Evolutionary conservation across 108 stramenopile species (phyloP).

Genomic region (Skeletonema grethae): DNA sequence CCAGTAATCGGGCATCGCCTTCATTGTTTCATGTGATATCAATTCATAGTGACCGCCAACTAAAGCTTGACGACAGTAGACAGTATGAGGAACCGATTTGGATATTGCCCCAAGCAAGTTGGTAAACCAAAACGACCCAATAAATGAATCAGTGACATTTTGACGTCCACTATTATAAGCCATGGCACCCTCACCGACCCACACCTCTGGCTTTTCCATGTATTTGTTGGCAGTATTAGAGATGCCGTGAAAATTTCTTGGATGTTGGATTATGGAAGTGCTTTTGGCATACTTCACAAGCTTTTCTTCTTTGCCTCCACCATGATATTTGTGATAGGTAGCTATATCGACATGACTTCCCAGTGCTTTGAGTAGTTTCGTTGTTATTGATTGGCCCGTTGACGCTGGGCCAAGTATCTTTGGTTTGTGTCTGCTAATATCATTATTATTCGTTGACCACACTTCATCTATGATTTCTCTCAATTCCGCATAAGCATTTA

Average conservation of each 20-base stretch:
- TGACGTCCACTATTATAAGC: constrained; percentile 35
- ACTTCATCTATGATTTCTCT: constrained; percentile 26
- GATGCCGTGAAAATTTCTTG: neutral
- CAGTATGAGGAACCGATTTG: constrained; percentile 32
- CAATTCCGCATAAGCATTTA: constrained; percentile 33
- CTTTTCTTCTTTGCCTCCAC: constrained; percentile 26
- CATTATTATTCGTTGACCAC: constrained; percentile 3
- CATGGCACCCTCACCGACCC: constrained; percentile 47
- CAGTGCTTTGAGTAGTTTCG: constrained; percentile 7
- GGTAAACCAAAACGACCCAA: constrained; percentile 33
- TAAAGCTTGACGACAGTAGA: constrained; percentile 39
- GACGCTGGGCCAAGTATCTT: constrained; percentile 36
- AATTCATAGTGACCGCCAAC: constrained; percentile 38
- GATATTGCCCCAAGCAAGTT: constrained; percentile 30
- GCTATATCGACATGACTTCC: constrained; percentile 32
- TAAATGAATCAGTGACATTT: constrained; percentile 28
- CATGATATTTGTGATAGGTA: constrained; percentile 49
- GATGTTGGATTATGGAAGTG: constrained; percentile 20
- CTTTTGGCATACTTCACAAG: constrained; percentile 4
- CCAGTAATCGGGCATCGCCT: constrained; percentile 44
- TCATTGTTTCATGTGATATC: constrained; percentile 25
- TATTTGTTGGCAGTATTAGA: constrained; percentile 17
- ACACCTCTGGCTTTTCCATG: constrained; percentile 10
- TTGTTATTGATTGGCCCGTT: constrained; percentile 17
- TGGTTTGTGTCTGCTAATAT: constrained; percentile 2